Conservation (phyloP, 2,329 filamentous ascomycete genomes). For the Aspergillus tubingensis region DNA sequence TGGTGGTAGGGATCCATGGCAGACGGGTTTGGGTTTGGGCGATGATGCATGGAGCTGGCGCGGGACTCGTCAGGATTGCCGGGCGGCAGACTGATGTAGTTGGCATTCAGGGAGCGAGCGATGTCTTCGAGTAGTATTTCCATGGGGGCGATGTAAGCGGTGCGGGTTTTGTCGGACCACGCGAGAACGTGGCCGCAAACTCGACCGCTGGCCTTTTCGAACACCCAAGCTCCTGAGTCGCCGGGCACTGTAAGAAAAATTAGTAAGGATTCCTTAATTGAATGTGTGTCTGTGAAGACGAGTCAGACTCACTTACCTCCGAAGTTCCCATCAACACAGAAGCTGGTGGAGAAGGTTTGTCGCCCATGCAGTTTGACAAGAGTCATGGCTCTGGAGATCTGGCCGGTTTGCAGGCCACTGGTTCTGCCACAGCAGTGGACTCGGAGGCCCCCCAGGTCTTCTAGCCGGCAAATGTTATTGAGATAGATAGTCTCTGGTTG, state of each 20-base stretch:
- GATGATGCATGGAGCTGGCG: conserved; percentile 24
- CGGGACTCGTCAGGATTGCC: conserved; percentile 41
- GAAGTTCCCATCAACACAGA: conserved; percentile 62
- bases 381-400: conserved; percentile 74
- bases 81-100: conserved; percentile 66
- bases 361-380: conserved; percentile 88
- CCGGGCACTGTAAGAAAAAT: conserved; percentile 63
- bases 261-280: background rate
- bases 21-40: conserved; percentile 9
- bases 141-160: conserved; percentile 95
- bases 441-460: conserved; percentile 67
- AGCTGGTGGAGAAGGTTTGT: conserved; percentile 73
- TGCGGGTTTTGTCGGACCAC: conserved; percentile 75
- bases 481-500: conserved; percentile 46
- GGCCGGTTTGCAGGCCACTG: conserved; percentile 76
- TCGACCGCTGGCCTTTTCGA: conserved; percentile 74
- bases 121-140: conserved; percentile 86
- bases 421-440: conserved; percentile 91
- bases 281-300: background rate
- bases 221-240: conserved; percentile 90
- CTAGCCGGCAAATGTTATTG: conserved; percentile 58
- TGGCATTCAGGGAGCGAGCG: conserved; percentile 71
- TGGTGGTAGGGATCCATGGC: conserved; percentile 18
- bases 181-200: conserved; percentile 90
- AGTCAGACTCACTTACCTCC: conserved; percentile 47